These are phyloP conservation scores for Mortierella sp. DNA, from an alignment of 371 early-diverging fungal species.

Conservation along the genomic window DNA sequence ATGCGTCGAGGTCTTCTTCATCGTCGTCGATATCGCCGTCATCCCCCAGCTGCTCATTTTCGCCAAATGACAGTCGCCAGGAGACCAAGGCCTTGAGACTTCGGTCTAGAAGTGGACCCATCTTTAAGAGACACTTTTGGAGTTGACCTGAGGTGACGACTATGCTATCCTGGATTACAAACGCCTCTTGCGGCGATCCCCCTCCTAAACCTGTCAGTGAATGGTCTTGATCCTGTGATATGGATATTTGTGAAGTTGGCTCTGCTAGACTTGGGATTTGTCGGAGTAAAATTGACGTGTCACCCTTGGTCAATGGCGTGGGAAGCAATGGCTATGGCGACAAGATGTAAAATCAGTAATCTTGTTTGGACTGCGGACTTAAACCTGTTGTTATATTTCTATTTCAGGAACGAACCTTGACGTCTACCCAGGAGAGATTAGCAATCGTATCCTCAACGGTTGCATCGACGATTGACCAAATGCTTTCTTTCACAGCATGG, in stretches of 20 bases:
- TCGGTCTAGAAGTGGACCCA: conserved; percentile 41
- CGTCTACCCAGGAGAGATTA: conserved; percentile 52
- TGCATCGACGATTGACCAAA: conserved; percentile 55
- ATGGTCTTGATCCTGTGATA: conserved; percentile 40
- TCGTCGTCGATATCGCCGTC: conserved; percentile 12
- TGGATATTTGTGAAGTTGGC: conserved; percentile 21
- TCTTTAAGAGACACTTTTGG: conserved; percentile 47
- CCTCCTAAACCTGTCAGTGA: conserved; percentile 46
- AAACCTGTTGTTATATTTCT: background rate
- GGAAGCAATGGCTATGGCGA: conserved; percentile 39
- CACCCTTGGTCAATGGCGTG: conserved; percentile 47
- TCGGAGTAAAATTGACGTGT: conserved; percentile 29
- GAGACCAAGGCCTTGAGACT: conserved; percentile 34
- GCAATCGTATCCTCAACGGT: conserved; percentile 48
- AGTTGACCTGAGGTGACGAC: conserved; percentile 49
- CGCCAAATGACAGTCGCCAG: conserved; percentile 47
- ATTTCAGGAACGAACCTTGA: conserved; percentile 30
- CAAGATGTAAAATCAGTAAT: background rate
- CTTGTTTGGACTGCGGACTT: background rate
- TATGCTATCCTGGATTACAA: conserved; percentile 40
- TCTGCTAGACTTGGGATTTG: conserved; percentile 44
- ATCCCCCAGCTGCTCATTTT: conserved; percentile 5
- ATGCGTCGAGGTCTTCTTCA: background rate
- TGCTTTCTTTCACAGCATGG: conserved; percentile 46
- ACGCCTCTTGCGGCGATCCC: conserved; percentile 30